Evolutionary conservation across 148 eudicot species (phyloP).

Genomic region (Diospyros kaki): DNA sequence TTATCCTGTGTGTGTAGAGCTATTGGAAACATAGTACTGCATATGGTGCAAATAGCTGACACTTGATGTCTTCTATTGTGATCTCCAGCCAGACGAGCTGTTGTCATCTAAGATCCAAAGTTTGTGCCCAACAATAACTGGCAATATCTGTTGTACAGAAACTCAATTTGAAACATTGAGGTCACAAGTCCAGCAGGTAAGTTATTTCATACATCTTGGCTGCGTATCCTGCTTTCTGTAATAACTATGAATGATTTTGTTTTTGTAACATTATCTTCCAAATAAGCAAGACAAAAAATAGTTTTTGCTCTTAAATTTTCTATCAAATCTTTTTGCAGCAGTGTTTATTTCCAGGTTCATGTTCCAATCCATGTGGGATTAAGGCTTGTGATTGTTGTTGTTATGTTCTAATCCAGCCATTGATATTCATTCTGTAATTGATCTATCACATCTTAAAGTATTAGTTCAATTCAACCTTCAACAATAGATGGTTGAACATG

Average conservation of each 20-base stretch:
- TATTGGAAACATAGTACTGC: neutral
- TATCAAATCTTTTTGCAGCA: neutral
- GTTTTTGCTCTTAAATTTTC: neutral
- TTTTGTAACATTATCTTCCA: neutral
- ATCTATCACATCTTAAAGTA: neutral
- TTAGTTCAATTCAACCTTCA: neutral
- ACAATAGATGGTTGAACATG: neutral
- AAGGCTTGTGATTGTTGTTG: too few species aligned
- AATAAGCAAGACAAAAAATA: neutral
- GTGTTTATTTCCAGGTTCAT: neutral
- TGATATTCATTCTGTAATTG: neutral
- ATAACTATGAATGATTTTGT: neutral
- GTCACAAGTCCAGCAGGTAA: conserved; percentile 94
- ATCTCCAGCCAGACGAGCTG: conserved; percentile 71
- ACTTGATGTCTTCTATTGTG: conserved; percentile 9
- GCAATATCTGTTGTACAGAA: conserved; percentile 94
- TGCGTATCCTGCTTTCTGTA: neutral
- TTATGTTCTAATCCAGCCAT: neutral
- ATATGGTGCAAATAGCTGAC: neutral
- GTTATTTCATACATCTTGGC: conserved; percentile 20
- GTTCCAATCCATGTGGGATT: neutral
- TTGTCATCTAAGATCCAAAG: conserved; percentile 94
- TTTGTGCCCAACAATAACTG: conserved; percentile 91
- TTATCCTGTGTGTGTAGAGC: neutral
- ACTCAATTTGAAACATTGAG: conserved; percentile 79